phyloP scores from a whole-genome alignment of 2,329 filamentous ascomycete genomes.

The Lachnellula subtilissima region DNA sequence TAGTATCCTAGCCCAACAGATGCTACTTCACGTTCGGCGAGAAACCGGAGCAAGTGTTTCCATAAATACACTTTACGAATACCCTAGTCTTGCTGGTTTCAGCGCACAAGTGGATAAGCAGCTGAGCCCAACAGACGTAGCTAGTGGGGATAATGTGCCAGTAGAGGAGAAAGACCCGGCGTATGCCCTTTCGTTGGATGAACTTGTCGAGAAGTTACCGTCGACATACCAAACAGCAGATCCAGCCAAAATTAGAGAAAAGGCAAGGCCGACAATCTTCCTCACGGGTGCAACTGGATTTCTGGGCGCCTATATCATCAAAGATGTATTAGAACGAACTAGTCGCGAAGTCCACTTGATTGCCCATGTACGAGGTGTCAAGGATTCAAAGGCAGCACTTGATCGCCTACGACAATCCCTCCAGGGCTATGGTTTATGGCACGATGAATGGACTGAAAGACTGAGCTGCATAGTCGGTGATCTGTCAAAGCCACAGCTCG shows the following conservation, averaged over 20 bases:
- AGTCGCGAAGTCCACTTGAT: constrained; percentile 58
- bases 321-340: constrained; percentile 63
- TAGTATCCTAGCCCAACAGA: constrained; percentile 73
- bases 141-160: constrained; percentile 34
- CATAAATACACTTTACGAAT: constrained; percentile 66
- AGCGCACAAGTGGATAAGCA: constrained; percentile 47
- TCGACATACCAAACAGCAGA: constrained; percentile 35
- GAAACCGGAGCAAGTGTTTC: constrained; percentile 59
- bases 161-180: constrained; percentile 44
- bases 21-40: constrained; percentile 66
- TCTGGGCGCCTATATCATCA: constrained; percentile 74
- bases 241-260: constrained; percentile 19
- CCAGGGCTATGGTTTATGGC: constrained; percentile 76
- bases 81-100: constrained; percentile 53
- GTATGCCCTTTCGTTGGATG: constrained; percentile 33
- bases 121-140: constrained; percentile 24
- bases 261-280: constrained; percentile 56
- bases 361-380: constrained; percentile 67
- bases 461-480: constrained; percentile 67
- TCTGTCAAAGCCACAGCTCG: constrained; percentile 66
- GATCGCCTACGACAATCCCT: constrained; percentile 63
- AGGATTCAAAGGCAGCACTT: constrained; percentile 51
- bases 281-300: constrained; percentile 90
- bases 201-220: constrained; percentile 35
- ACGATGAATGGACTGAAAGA: constrained; percentile 53